Base-by-base conservation (phyloP, 345 rosid genomes). In the Acer yangbiense region DNA sequence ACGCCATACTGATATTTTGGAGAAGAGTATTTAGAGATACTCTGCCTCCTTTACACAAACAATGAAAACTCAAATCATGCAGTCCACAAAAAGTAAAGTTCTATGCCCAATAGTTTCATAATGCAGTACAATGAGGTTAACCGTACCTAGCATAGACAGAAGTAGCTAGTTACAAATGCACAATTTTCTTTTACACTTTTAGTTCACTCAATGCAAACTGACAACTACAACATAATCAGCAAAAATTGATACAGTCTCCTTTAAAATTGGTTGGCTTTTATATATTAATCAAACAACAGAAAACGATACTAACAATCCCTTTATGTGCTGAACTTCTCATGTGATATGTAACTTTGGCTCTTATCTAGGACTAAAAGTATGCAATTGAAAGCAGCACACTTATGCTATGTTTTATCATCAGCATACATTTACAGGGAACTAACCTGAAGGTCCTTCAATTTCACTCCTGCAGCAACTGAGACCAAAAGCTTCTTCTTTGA, bases 391-490 rank as follows among this genome's bases (percentile, higher is more conserved):
- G 76, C 65, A 41, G 13, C 48, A 0, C 3, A 25, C n/a, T 27
- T 39, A 21, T 55, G 46, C 10, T 43, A 43, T 9, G 2, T 43
- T 43, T 8, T 43, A 43, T 43, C 17, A 43, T 43, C 17, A 1
- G 12, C 4, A 35, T 46, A 57, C 14, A 66, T 8, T 58, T 58
- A 69, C 58, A 60, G 62, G 39, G 50, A 44, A 73, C 80, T 83
- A 83, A 93, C 99, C 92, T 92, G 89, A 79, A 94, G 85, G 81
- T 96, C 98, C 72, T 88, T 90, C 89, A 96, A 76, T 77, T 87
- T 92, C 6, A 88, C 80, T 76, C 98, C 99, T 4, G 97, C 99
- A 75, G 92, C 98, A 82, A 94, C 87, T 4, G 98, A 96, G 82
- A 96, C 97, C 82, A 96, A 81, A 86, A 96, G 94, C 85, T 94